Evolutionary conservation across 352 stramenopile genomes (phyloP).

Genomic region (Globisporangium nagaii): DNA sequence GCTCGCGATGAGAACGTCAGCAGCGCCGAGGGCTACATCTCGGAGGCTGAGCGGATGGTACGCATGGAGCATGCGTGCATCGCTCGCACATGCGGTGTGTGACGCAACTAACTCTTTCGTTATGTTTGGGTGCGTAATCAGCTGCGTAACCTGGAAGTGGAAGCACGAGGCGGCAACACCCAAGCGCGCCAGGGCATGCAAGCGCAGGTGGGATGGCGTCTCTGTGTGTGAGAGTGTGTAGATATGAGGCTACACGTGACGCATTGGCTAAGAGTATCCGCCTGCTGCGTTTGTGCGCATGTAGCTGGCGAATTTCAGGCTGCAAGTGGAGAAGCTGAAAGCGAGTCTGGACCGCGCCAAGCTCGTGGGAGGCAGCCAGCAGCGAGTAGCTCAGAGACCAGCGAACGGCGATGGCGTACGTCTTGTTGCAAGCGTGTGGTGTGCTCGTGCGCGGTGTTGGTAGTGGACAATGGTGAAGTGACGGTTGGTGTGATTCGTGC

Average conservation of each 20-base stretch:
- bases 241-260: too few species aligned
- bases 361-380: conserved; percentile 61
- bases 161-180: conserved; percentile 64
- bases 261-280: too few species aligned
- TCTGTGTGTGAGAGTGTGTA: neutral
- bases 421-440: neutral
- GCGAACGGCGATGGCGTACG: conserved; percentile 22
- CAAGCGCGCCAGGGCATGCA: conserved; percentile 82
- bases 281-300: neutral
- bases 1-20: conserved; percentile 39
- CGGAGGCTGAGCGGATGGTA: conserved; percentile 70
- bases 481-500: neutral
- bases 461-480: neutral
- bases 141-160: conserved; percentile 77
- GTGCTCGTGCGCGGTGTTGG: too few species aligned
- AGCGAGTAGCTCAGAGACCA: conserved; percentile 33
- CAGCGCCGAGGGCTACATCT: conserved; percentile 56
- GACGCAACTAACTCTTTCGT: too few species aligned
- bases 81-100: neutral
- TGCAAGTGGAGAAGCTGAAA: conserved; percentile 80
- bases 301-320: conserved; percentile 70
- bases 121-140: conserved; percentile 7
- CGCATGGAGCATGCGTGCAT: neutral
- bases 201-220: conserved; percentile 27
- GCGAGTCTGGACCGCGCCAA: conserved; percentile 65